Percentiles rank a stretch among this genome's conserved stretches.
These are phyloP conservation scores for Solanum microdontum DNA, from an alignment of 257 asterid genomes.

Conservation along the genomic window DNA sequence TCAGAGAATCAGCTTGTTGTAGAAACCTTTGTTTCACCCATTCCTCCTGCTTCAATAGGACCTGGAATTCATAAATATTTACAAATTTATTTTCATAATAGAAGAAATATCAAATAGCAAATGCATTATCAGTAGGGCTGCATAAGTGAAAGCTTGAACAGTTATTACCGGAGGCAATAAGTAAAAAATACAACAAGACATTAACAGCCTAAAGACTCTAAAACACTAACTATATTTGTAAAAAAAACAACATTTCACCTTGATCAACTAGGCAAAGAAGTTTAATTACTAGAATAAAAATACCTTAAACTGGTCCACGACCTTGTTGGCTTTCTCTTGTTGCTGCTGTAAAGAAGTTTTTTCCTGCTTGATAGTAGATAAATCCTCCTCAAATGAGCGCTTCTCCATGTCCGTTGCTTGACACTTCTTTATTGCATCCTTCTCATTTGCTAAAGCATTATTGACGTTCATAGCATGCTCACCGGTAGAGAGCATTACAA, in stretches of 20 bases:
- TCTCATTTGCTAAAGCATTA: slow-evolving; percentile 38
- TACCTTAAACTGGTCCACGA: slow-evolving; percentile 60
- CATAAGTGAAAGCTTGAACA: not conserved
- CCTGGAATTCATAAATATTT: slow-evolving; percentile 24
- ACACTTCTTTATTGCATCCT: slow-evolving; percentile 36
- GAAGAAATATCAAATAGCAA: not conserved
- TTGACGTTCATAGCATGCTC: slow-evolving; percentile 22
- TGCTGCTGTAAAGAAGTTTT: slow-evolving; percentile 12
- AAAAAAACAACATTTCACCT: not conserved
- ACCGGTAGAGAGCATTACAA: slow-evolving; percentile 20
- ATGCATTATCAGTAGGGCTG: not conserved
- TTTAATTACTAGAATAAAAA: not conserved
- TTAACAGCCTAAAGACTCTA: not conserved
- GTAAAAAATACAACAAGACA: not conserved
- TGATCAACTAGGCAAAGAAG: not conserved
- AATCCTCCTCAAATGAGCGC: slow-evolving; percentile 28
- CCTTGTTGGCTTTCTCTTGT: slow-evolving; percentile 30
- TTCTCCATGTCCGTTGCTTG: slow-evolving; percentile 34
- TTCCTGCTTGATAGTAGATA: slow-evolving; percentile 16
- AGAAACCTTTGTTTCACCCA: slow-evolving; percentile 25
- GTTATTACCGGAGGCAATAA: not conserved
- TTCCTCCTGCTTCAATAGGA: slow-evolving; percentile 44
- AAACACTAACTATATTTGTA: not conserved
- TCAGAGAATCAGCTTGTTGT: slow-evolving; percentile 7
- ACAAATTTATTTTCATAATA: not conserved